Percentiles rank a stretch among this genome's conserved stretches.
Evolutionary conservation across 2,329 filamentous ascomycete genomes (phyloP).

Genomic region (Scytalidium sp.): DNA sequence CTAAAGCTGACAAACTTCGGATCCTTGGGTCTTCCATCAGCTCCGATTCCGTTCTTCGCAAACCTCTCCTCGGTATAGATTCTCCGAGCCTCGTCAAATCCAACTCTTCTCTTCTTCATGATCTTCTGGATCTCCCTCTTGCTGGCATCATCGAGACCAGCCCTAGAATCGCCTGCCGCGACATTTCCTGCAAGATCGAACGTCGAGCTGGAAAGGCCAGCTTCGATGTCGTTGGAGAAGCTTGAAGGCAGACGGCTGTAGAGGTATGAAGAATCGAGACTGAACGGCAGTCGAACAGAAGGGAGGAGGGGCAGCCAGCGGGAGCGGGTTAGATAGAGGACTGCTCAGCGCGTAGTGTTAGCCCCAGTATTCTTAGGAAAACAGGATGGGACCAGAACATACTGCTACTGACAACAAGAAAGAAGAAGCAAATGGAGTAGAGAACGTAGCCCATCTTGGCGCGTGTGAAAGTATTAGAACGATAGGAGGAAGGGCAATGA

Average conservation of each 20-base stretch:
- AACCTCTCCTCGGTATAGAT: constrained; percentile 85
- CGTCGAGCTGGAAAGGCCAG: constrained; percentile 75
- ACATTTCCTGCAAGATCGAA: constrained; percentile 85
- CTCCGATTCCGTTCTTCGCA: constrained; percentile 80
- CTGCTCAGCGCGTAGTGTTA: constrained; percentile 33
- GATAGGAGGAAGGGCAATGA: not conserved
- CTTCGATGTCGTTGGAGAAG: constrained; percentile 84
- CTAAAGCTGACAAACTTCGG: constrained; percentile 96
- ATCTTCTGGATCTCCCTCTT: constrained; percentile 84
- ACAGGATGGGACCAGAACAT: constrained; percentile 24
- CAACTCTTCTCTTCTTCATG: constrained; percentile 81
- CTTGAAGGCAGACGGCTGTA: constrained; percentile 75
- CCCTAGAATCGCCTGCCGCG: constrained; percentile 71
- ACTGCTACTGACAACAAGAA: constrained; percentile 71
- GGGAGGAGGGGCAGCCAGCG: constrained; percentile 73
- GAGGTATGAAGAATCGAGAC: constrained; percentile 52
- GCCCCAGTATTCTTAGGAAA: constrained; percentile 9
- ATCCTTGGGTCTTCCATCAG: constrained; percentile 84
- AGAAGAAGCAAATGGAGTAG: constrained; percentile 70
- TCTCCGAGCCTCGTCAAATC: constrained; percentile 87
- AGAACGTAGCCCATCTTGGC: constrained; percentile 77
- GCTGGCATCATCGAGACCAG: constrained; percentile 74
- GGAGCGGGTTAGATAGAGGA: constrained; percentile 75
- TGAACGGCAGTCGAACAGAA: constrained; percentile 60
- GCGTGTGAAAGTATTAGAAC: no score